Evolutionary conservation across 176 grass and related monocot species (phyloP).

Genomic region (Lolium perenne): DNA sequence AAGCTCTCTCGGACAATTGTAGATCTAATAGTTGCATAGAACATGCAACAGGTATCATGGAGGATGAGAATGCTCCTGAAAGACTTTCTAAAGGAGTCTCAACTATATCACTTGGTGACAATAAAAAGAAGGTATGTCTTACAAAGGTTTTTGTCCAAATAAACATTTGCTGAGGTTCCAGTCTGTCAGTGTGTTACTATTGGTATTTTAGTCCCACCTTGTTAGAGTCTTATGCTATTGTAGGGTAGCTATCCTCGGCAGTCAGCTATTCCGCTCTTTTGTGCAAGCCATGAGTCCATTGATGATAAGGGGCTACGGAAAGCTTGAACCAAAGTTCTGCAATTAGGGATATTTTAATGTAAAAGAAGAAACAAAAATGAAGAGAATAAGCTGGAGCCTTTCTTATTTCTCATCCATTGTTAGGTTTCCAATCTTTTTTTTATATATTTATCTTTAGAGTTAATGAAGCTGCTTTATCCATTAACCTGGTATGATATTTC

Average conservation of each 20-base stretch:
- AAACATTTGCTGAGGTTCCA: conserved; percentile 5
- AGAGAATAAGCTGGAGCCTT: background rate
- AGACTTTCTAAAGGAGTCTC: conserved; percentile 88
- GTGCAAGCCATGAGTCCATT: background rate
- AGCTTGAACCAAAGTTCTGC: background rate
- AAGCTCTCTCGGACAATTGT: conserved; percentile 79
- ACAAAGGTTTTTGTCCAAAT: background rate
- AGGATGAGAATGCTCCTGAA: conserved; percentile 87
- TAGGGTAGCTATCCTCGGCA: background rate
- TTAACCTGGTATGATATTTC: background rate
- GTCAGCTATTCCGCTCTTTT: background rate
- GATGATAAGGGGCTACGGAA: background rate
- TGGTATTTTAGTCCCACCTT: conserved; percentile 25
- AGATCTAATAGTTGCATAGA: conserved; percentile 93
- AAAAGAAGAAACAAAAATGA: background rate
- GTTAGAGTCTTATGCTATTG: background rate
- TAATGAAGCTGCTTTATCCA: conserved; percentile 7
- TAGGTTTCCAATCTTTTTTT: background rate
- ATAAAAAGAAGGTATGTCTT: conserved; percentile 63
- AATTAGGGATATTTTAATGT: background rate
- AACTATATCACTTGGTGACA: conserved; percentile 68
- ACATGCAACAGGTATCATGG: conserved; percentile 90
- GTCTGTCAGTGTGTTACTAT: background rate
- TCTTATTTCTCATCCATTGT: background rate
- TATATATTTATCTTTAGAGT: background rate